phyloP scores from a whole-genome alignment of 768 basidiomycete species.

The Dictyophora rubrovolvata region DNA sequence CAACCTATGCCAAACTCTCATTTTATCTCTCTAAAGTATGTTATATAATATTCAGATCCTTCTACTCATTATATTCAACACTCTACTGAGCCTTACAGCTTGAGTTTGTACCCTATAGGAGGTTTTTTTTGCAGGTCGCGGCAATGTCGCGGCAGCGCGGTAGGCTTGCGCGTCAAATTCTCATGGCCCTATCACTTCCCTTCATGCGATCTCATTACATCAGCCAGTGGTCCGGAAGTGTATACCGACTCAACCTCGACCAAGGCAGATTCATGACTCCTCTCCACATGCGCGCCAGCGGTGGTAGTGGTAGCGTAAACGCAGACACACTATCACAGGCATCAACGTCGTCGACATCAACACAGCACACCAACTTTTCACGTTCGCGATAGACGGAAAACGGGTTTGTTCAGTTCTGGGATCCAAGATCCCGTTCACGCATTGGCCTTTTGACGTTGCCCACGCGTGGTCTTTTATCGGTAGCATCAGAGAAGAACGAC shows the following conservation, averaged over 20 bases:
- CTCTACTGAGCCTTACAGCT: too few species aligned
- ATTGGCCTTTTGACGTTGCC: constrained; percentile 66
- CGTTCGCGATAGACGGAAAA: constrained; percentile 83
- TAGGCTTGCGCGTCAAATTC: too few species aligned
- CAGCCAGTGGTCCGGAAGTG: constrained; percentile 77
- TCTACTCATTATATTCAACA: too few species aligned
- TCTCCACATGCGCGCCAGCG: constrained; percentile 43
- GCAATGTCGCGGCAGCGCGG: too few species aligned
- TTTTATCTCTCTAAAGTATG: too few species aligned
- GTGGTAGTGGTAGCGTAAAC: constrained; percentile 6
- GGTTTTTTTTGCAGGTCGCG: too few species aligned
- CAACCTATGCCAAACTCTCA: too few species aligned
- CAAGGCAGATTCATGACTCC: constrained; percentile 90
- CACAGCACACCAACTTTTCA: constrained; percentile 80
- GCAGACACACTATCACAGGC: constrained; percentile 49
- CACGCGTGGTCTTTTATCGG: constrained; percentile 30
- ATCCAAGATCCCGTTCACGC: constrained; percentile 69
- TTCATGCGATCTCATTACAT: constrained; percentile 82
- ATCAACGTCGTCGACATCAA: constrained; percentile 92
- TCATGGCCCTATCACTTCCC: too few species aligned
- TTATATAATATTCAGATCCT: too few species aligned
- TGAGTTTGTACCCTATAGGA: too few species aligned
- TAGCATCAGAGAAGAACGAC: constrained; percentile 22
- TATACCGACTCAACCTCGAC: constrained; percentile 91
- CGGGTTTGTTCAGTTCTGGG: constrained; percentile 93